Evolutionary conservation across 805 yeast species (phyloP).

Genomic region (Yarrowia sp.): DNA sequence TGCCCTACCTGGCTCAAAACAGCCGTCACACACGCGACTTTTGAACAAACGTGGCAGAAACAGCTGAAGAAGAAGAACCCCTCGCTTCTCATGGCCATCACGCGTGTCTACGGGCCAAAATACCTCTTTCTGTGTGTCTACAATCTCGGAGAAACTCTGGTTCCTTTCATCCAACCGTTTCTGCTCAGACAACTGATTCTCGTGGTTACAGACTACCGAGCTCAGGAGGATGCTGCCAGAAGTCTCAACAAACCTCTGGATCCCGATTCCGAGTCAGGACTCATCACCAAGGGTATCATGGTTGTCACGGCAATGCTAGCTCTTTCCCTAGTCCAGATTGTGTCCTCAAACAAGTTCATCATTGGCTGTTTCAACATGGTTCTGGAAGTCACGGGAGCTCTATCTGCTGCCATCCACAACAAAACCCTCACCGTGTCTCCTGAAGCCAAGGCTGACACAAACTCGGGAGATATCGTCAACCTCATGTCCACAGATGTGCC

Average conservation of each 20-base stretch:
- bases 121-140: conserved; percentile 55
- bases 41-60: conserved; percentile 44
- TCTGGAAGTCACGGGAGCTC: conserved; percentile 64
- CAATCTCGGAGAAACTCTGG: conserved; percentile 55
- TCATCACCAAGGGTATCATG: conserved; percentile 76
- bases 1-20: conserved; percentile 51
- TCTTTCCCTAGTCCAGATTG: conserved; percentile 78
- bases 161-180: conserved; percentile 56
- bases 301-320: conserved; percentile 77
- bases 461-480: conserved; percentile 93
- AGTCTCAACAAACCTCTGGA: background rate
- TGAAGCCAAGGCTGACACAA: conserved; percentile 66
- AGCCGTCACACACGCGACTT: conserved; percentile 35
- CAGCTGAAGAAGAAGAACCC: conserved; percentile 42
- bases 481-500: conserved; percentile 94
- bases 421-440: conserved; percentile 75
- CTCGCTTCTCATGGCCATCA: conserved; percentile 41
- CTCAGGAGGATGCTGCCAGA: conserved; percentile 43
- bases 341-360: conserved; percentile 78
- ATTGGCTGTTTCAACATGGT: conserved; percentile 77
- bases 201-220: conserved; percentile 59
- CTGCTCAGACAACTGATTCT: conserved; percentile 51
- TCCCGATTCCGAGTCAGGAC: conserved; percentile 49
- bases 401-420: conserved; percentile 71
- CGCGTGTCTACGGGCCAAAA: conserved; percentile 54